Percentiles rank a stretch among this genome's conserved stretches.
These are phyloP conservation scores for Entomortierella beljakovae DNA, from an alignment of 192 early-diverging fungal genomes.

Conservation along the genomic window DNA sequence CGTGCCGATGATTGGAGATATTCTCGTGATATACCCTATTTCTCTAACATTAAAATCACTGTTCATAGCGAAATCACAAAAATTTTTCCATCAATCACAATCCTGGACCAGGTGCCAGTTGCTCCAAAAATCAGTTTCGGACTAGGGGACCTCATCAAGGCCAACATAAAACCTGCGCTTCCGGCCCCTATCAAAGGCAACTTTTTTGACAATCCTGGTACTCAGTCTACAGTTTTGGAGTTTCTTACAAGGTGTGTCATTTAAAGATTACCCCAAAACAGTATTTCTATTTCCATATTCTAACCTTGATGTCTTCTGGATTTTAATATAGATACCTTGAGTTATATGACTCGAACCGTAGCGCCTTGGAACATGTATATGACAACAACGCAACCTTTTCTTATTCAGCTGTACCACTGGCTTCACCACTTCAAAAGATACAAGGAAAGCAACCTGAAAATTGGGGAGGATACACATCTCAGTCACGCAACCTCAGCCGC, in stretches of 20 bases:
- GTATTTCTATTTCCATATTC: neutral
- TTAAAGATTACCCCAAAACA: neutral
- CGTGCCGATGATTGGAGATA: no score
- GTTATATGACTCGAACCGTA: slow-evolving; percentile 55
- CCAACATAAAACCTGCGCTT: slow-evolving; percentile 3
- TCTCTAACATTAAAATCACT: no score
- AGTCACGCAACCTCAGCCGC: slow-evolving; percentile 31
- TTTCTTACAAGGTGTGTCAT: slow-evolving; percentile 48
- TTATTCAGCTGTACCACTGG: slow-evolving; percentile 8
- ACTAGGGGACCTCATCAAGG: slow-evolving; percentile 15
- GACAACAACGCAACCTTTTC: slow-evolving; percentile 57
- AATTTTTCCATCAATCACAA: slow-evolving; percentile 53
- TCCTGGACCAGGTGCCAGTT: slow-evolving; percentile 50
- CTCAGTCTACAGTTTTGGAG: slow-evolving; percentile 47
- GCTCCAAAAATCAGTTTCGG: slow-evolving; percentile 49
- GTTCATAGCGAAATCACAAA: slow-evolving; percentile 37
- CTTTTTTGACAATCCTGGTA: slow-evolving; percentile 58
- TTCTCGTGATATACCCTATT: neutral
- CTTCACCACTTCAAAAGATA: slow-evolving; percentile 6
- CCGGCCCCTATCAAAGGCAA: slow-evolving; percentile 36
- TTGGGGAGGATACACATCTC: slow-evolving; percentile 18
- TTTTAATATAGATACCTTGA: slow-evolving; percentile 45
- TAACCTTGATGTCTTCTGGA: neutral
- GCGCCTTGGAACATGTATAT: slow-evolving; percentile 50
- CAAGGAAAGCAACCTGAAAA: slow-evolving; percentile 4